Base-by-base conservation (phyloP, 2,329 filamentous ascomycete species). In the Cordyceps fumosorosea region DNA sequence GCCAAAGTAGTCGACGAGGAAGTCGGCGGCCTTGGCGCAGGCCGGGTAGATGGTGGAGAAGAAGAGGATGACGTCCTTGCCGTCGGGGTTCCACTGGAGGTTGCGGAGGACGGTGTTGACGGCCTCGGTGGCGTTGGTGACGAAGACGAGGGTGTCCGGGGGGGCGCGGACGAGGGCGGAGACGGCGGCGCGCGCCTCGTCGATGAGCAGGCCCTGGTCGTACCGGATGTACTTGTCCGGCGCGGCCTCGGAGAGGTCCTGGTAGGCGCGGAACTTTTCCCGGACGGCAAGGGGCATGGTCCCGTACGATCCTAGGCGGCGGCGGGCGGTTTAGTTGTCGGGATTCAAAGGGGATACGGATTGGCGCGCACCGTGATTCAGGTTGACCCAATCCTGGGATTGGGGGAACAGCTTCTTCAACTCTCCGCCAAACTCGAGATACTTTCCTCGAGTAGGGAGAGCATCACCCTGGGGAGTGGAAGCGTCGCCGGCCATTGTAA, bases 61-160 rank as follows among this genome's bases (percentile, higher is more conserved):
- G 73, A 87, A 88, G 51, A 96, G 69, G 65, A 96, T 89, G 65
- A 89, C 86, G 70, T 97, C 93, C 26, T 85, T 84, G 64, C 92
- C 89, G 64, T 88, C 87, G 0, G 78, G 72, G 44, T 84, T 73
- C 81, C 87, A 96, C 1, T 72, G 70, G 2, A 97, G 74, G 71
- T 89, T 93, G 48, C 88, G 85, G n/a, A 96, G 81, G 5, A 96
- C 84, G 0, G 86, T 90, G 75, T 95, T 93, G 53, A 92, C 75
- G 26, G 85, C 90, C 0, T 84, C 87, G 0, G 91, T 96, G 14
- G 92, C 91, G 72, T 97, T 97, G 62, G 84, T 78, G 0, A 96
- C 86, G 66, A 96, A 88, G 0, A 96, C 91, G 45, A 90, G 77
- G 11, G 87, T 85, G 11, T 87, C 80, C 1, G 78, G 70, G 0